Evolutionary conservation across 2,329 filamentous ascomycete genomes (phyloP), one percentile per base, ranked within the genome.

Genomic region (Aspergillus felis): DNA sequence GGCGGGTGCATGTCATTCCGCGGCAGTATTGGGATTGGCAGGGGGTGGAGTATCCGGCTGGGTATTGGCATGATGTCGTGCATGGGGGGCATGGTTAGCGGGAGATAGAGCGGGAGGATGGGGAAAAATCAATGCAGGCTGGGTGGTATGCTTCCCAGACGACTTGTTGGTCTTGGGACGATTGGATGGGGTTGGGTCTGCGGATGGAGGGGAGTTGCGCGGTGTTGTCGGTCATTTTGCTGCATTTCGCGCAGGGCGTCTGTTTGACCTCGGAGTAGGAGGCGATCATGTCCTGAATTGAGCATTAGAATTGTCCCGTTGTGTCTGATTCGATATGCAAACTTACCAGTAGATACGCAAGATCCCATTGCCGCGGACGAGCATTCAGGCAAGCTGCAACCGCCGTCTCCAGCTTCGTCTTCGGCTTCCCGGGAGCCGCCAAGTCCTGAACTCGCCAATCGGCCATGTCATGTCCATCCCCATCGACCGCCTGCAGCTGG

Each of bases 251-350:
- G 56, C 76, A 79, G 17, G 71, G 66, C 1, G 68, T 73, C 29
- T 71, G 68, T 49, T 74, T 77, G 57, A 78, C 66, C 55, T 75
- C 69, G 12, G 70, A 61, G 60, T 78, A 79, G 22, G 76, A 75
- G 28, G 71, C 66, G 9, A 78, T 73, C 70, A 77, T 76, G 52
- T 77, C 73, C 76, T 79, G 50, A 8, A 41, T 25, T 27, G 27
- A 8, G 8, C 53, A 41, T 54, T 64, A 27, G 62, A 52, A 17
- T 24, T 22, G 27, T n/a, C 9, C 53, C 29, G 9, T 22, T 51
- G 5, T 29, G 50, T 17, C 38, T 8, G 42, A 22, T 20, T 22
- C 22, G 2, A 12, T 20, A 7, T 3, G 17, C 35, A 10, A 51
- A 68, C 74, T 61, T 61, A 77, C 74, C 54, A 76, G 58, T 46